These are phyloP conservation scores for Talaromyces funiculosus DNA, from an alignment of 2,329 filamentous ascomycete genomes.

Conservation along the genomic window DNA sequence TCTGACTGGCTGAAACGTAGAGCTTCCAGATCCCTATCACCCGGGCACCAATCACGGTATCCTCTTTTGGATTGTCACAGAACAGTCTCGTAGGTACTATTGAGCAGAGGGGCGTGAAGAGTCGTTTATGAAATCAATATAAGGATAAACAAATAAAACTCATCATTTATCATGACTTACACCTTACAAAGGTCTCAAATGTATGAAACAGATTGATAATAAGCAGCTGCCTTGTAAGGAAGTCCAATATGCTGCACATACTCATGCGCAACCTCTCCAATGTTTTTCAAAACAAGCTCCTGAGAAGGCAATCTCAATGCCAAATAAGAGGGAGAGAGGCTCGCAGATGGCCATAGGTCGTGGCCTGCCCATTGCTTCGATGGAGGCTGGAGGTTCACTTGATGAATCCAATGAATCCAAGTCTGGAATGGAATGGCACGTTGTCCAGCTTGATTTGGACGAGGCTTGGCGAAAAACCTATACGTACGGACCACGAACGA, in stretches of 20 bases:
- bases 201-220: background rate
- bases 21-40: background rate
- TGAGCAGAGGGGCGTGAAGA: background rate
- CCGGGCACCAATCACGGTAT: background rate
- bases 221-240: background rate
- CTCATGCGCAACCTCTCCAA: background rate
- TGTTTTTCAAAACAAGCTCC: background rate
- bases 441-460: background rate
- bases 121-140: background rate
- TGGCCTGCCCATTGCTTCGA: background rate
- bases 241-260: background rate
- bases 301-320: background rate
- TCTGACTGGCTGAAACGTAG: background rate
- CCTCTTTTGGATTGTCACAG: background rate
- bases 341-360: background rate
- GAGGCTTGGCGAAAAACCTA: background rate
- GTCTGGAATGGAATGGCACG: background rate
- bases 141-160: background rate
- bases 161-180: background rate
- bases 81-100: background rate
- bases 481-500: background rate
- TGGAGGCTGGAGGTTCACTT: background rate
- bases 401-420: conserved; percentile 3
- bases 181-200: background rate
- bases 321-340: background rate